Evolutionary conservation across 352 stramenopile species (phyloP).

Genomic region (Peronospora destructor): DNA sequence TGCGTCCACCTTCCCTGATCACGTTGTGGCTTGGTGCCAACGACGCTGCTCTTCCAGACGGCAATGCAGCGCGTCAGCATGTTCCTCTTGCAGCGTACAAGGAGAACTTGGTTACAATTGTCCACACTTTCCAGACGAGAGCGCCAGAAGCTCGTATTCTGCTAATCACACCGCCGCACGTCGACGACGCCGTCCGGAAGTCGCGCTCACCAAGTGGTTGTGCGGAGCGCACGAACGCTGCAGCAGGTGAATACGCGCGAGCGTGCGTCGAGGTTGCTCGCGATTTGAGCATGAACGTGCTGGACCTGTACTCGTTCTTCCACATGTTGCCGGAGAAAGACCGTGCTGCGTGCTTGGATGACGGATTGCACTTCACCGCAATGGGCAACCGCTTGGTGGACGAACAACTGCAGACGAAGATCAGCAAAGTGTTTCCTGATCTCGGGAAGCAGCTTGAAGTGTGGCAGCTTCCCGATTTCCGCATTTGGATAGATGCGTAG

Average conservation of each 20-base stretch:
- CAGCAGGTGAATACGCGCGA: constrained; percentile 35
- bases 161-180: constrained; percentile 49
- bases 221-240: constrained; percentile 41
- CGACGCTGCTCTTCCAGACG: constrained; percentile 37
- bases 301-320: constrained; percentile 49
- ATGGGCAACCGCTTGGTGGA: constrained; percentile 43
- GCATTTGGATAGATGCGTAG: constrained; percentile 16
- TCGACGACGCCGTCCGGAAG: constrained; percentile 36
- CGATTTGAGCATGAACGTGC: constrained; percentile 20
- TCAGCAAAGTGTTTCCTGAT: constrained; percentile 23
- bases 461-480: constrained; percentile 35
- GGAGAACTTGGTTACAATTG: constrained; percentile 33
- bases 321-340: constrained; percentile 27
- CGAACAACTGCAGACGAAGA: constrained; percentile 30
- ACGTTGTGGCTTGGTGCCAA: constrained; percentile 69
- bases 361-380: constrained; percentile 52
- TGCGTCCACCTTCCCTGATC: constrained; percentile 36
- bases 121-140: constrained; percentile 14
- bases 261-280: constrained; percentile 35
- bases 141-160: constrained; percentile 32
- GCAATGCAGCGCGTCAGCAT: constrained; percentile 27
- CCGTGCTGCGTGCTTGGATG: constrained; percentile 32
- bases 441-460: constrained; percentile 23
- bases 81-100: constrained; percentile 44
- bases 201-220: constrained; percentile 5